These are phyloP conservation scores for Tubosaeta sp. DNA, from an alignment of 768 basidiomycete genomes.

Conservation along the genomic window DNA sequence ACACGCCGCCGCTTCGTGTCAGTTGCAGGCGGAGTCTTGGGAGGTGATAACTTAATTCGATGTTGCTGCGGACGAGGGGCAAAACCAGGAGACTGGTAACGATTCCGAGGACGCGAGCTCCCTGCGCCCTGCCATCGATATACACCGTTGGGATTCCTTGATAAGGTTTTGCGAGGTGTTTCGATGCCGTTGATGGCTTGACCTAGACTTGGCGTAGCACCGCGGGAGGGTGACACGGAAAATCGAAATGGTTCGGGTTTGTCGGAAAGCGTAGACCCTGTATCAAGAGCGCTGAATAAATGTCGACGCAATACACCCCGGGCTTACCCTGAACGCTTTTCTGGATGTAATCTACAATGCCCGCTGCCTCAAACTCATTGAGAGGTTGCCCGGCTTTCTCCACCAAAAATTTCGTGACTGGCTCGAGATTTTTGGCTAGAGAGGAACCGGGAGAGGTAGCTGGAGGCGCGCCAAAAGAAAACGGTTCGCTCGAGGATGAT, in stretches of 20 bases:
- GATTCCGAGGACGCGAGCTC: constrained; percentile 64
- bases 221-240: constrained; percentile 38
- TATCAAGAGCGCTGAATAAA: constrained; percentile 5
- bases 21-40: constrained; percentile 34
- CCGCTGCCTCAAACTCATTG: constrained; percentile 49
- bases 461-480: constrained; percentile 16
- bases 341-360: constrained; percentile 52
- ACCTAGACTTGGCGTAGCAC: constrained; percentile 21
- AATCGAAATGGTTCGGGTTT: constrained; percentile 61
- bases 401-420: constrained; percentile 45
- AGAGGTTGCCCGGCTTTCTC: constrained; percentile 46
- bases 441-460: constrained; percentile 17
- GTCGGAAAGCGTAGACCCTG: constrained; percentile 30
- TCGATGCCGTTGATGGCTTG: constrained; percentile 16
- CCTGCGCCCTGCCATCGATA: constrained; percentile 77
- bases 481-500: constrained; percentile 13
- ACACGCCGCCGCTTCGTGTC: constrained; percentile 64
- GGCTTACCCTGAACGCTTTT: constrained; percentile 45
- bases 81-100: constrained; percentile 72
- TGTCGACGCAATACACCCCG: constrained; percentile 5
- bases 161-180: constrained; percentile 50
- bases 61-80: constrained; percentile 48
- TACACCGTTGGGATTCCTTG: constrained; percentile 69
- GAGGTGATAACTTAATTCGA: constrained; percentile 40
- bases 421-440: constrained; percentile 43